These are phyloP conservation scores for Phytophthora pseudosyringae DNA, from an alignment of 352 stramenopile genomes.

Conservation along the genomic window DNA sequence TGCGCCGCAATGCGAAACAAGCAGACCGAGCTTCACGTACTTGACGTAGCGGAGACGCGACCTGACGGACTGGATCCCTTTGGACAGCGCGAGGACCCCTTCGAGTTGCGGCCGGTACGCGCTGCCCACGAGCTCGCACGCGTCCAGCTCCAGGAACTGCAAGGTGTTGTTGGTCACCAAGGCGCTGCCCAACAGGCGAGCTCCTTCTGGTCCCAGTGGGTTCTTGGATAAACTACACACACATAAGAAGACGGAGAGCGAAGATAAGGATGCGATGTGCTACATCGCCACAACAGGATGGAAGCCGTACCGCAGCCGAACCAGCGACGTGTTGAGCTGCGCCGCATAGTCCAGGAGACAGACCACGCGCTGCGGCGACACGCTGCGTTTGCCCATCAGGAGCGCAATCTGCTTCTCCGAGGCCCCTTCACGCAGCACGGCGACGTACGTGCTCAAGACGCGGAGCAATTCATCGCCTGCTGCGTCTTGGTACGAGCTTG, in stretches of 20 bases:
- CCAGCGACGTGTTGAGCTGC: slow-evolving; percentile 39
- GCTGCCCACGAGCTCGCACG: slow-evolving; percentile 59
- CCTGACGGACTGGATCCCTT: slow-evolving; percentile 61
- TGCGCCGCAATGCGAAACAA: not conserved
- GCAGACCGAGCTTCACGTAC: slow-evolving; percentile 30
- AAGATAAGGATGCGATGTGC: slow-evolving; percentile 27
- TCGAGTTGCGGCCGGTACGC: slow-evolving; percentile 56
- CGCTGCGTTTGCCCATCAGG: slow-evolving; percentile 25
- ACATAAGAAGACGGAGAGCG: not conserved
- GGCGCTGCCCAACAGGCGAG: slow-evolving; percentile 47
- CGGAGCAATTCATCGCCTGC: slow-evolving; percentile 9
- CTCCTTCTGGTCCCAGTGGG: slow-evolving; percentile 48
- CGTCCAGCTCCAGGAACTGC: slow-evolving; percentile 61
- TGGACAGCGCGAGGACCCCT: slow-evolving; percentile 57
- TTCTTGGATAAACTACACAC: slow-evolving; percentile 51
- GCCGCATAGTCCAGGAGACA: slow-evolving; percentile 35
- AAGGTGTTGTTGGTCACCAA: slow-evolving; percentile 72
- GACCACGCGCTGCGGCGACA: slow-evolving; percentile 24
- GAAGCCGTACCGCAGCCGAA: slow-evolving; percentile 38
- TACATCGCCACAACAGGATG: slow-evolving; percentile 19
- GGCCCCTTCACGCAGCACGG: slow-evolving; percentile 9
- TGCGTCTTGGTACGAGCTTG: not conserved
- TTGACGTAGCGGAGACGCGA: slow-evolving; percentile 59
- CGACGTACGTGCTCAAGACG: slow-evolving; percentile 17
- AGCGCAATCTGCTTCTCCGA: slow-evolving; percentile 12